These are phyloP conservation scores for Tolypocladium inflatum DNA, from an alignment of 2,329 filamentous ascomycete genomes.

Conservation along the genomic window DNA sequence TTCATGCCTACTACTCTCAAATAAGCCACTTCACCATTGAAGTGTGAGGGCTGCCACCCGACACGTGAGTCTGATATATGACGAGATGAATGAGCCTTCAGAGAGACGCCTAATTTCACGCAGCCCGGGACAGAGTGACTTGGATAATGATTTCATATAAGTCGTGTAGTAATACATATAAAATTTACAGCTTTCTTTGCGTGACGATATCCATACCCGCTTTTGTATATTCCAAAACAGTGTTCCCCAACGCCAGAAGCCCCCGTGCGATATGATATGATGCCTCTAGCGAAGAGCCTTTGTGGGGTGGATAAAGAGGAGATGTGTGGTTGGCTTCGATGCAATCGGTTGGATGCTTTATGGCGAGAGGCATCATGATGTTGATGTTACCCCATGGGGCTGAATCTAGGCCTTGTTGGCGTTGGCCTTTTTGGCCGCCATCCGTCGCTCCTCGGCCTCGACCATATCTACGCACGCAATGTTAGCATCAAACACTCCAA, in stretches of 20 bases:
- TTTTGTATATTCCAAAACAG: neutral
- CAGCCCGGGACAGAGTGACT: neutral
- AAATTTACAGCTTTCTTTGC: neutral
- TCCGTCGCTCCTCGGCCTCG: constrained; percentile 61
- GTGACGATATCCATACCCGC: neutral
- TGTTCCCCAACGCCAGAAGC: neutral
- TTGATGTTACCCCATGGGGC: neutral
- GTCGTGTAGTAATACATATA: neutral
- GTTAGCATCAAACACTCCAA: neutral
- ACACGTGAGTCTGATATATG: neutral
- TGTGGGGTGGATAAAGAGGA: neutral
- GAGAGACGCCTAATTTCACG: neutral
- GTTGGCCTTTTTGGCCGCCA: constrained; percentile 30
- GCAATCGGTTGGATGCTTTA: neutral
- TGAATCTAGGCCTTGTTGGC: constrained; percentile 9
- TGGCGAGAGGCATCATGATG: neutral
- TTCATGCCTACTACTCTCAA: constrained; percentile 64
- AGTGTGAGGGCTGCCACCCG: constrained; percentile 29
- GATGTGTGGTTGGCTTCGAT: neutral
- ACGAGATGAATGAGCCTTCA: neutral
- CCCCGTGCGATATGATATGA: neutral
- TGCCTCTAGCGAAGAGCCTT: neutral
- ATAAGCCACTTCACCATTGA: constrained; percentile 65
- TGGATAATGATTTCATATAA: neutral
- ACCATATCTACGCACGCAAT: constrained; percentile 57